Percentiles rank a stretch among this genome's conserved stretches.
Evolutionary conservation across 305 asterid species (phyloP).

Genomic region (Salvia sclarea): DNA sequence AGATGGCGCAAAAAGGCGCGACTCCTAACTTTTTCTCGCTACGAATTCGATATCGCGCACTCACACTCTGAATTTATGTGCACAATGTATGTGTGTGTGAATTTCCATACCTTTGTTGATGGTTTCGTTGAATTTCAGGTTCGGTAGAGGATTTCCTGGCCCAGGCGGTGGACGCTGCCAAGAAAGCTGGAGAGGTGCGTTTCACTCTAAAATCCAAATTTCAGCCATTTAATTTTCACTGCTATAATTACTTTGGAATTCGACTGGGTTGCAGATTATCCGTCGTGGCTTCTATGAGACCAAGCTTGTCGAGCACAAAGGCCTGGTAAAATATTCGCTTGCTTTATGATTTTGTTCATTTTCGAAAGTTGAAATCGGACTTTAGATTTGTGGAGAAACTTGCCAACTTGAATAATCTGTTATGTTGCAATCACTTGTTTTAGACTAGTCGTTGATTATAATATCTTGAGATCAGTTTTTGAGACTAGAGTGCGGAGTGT

Average conservation of each 20-base stretch:
- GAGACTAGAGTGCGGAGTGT: neutral
- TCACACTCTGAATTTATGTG: neutral
- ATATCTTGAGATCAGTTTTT: neutral
- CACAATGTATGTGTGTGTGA: conserved; percentile 8
- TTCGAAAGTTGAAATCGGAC: conserved; percentile 4
- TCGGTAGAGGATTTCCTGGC: conserved; percentile 68
- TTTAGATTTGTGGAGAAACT: neutral
- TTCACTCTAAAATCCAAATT: conserved; percentile 9
- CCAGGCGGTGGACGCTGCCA: conserved; percentile 80
- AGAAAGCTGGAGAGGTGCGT: conserved; percentile 81
- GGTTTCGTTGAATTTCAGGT: conserved; percentile 41
- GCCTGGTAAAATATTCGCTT: conserved; percentile 51
- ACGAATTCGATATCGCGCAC: conserved; percentile 15
- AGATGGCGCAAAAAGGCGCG: conserved; percentile 65
- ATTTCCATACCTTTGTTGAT: conserved; percentile 24
- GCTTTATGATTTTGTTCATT: neutral
- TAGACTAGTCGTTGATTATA: neutral
- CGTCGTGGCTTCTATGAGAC: conserved; percentile 72
- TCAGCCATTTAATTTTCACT: conserved; percentile 19
- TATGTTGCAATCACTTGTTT: conserved; percentile 1
- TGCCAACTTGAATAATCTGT: neutral
- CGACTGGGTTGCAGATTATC: conserved; percentile 56
- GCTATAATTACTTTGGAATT: conserved; percentile 14
- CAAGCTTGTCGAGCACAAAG: conserved; percentile 88
- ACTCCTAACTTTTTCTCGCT: conserved; percentile 14